phyloP scores from a whole-genome alignment of 1,139 yeast species.

The Blastobotrys aristatus region DNA sequence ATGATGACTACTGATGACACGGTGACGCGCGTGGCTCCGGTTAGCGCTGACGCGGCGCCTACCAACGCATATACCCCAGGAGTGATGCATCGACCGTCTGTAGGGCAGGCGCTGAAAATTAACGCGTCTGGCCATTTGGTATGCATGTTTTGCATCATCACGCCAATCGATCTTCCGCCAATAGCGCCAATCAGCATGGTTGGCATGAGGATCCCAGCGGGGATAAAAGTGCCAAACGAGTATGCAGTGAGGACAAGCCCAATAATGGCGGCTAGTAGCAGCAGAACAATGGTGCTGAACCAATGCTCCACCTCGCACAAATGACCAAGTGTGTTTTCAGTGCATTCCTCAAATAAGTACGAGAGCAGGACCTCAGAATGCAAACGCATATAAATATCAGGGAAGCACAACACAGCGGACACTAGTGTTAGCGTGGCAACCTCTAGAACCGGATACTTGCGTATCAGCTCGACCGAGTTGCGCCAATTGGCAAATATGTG shows the following conservation, averaged over 20 bases:
- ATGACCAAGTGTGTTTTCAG: conserved; percentile 26
- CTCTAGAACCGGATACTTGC: conserved; percentile 39
- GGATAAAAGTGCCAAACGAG: conserved; percentile 60
- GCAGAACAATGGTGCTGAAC: conserved; percentile 28
- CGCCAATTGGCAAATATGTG: conserved; percentile 41
- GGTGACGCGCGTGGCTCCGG: conserved; percentile 90
- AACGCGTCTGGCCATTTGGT: conserved; percentile 28
- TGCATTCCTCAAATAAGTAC: conserved; percentile 61
- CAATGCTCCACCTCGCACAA: conserved; percentile 35
- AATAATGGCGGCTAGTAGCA: conserved; percentile 45
- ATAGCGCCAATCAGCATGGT: conserved; percentile 67
- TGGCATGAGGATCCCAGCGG: conserved; percentile 76
- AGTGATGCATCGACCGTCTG: conserved; percentile 59
- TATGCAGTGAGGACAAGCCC: conserved; percentile 58
- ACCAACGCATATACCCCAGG: conserved; percentile 93
- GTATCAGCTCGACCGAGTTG: conserved; percentile 13
- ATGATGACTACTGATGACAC: conserved; percentile 90
- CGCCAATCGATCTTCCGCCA: conserved; percentile 63
- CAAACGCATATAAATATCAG: conserved; percentile 48
- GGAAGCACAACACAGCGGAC: conserved; percentile 54
- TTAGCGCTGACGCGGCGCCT: conserved; percentile 95
- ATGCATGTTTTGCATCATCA: conserved; percentile 41
- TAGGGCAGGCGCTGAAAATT: conserved; percentile 35
- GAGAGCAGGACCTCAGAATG: conserved; percentile 54
- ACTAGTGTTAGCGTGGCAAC: conserved; percentile 44